phyloP scores from a whole-genome alignment of 768 basidiomycete genomes.

The Russula vinacea region DNA sequence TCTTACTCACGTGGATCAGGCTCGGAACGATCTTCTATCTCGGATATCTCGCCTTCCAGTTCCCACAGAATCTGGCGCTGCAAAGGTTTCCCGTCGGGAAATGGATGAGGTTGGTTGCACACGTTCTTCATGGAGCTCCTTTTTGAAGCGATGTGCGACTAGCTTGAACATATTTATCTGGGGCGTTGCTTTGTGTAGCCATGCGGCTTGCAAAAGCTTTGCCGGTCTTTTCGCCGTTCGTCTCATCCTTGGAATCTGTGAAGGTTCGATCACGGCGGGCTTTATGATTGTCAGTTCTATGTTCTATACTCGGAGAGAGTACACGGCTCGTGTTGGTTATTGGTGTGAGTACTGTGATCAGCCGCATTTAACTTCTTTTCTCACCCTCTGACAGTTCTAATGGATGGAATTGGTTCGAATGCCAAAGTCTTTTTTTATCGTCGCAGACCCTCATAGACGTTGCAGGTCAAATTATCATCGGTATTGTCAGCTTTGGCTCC shows the following conservation, averaged over 20 bases:
- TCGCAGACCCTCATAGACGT: neutral
- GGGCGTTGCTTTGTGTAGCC: slow-evolving; percentile 55
- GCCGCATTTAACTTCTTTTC: neutral
- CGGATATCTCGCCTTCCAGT: slow-evolving; percentile 67
- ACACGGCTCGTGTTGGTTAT: slow-evolving; percentile 66
- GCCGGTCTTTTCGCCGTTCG: slow-evolving; percentile 60
- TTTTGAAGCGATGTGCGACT: neutral
- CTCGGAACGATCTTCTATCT: slow-evolving; percentile 74
- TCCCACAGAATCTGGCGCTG: slow-evolving; percentile 68
- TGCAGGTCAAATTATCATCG: slow-evolving; percentile 67
- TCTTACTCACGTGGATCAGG: slow-evolving; percentile 39
- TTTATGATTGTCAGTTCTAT: slow-evolving; percentile 74
- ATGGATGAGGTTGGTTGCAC: slow-evolving; percentile 64
- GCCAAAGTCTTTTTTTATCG: neutral
- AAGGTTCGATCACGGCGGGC: slow-evolving; percentile 67
- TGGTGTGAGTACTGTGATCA: slow-evolving; percentile 56
- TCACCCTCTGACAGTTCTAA: slow-evolving; percentile 48
- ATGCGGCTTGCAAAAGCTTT: slow-evolving; percentile 72
- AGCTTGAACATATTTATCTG: slow-evolving; percentile 68
- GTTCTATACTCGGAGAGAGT: slow-evolving; percentile 74
- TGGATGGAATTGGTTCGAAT: slow-evolving; percentile 64
- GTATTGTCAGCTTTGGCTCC: slow-evolving; percentile 64
- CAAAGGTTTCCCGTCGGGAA: slow-evolving; percentile 73
- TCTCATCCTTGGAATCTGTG: slow-evolving; percentile 67
- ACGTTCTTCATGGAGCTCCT: neutral